These are phyloP conservation scores for Neurospora sp. DNA, from an alignment of 495 filamentous ascomycete genomes.

Conservation along the genomic window DNA sequence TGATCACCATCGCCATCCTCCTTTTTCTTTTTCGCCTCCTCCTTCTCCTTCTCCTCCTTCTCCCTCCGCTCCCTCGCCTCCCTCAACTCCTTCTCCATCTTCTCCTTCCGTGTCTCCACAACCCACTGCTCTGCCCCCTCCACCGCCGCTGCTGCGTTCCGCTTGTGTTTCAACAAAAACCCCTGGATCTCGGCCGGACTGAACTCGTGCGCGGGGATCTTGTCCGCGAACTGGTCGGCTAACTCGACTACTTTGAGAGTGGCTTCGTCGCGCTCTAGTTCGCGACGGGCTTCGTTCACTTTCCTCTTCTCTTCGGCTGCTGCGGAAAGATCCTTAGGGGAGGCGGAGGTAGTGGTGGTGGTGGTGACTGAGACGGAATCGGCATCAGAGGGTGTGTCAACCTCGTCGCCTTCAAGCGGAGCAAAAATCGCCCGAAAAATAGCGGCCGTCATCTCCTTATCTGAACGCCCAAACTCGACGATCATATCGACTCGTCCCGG, in stretches of 20 bases:
- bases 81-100: conserved; percentile 43
- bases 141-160: conserved; percentile 49
- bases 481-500: conserved; percentile 71
- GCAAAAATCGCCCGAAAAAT: conserved; percentile 42
- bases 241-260: conserved; percentile 21
- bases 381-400: conserved; percentile 2
- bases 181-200: conserved; percentile 73
- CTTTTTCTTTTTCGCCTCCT: conserved; percentile 21
- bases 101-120: conserved; percentile 44
- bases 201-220: conserved; percentile 52
- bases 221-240: no score
- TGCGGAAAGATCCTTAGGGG: no score
- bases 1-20: not conserved
- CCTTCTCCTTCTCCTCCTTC: conserved; percentile 24
- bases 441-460: conserved; percentile 30
- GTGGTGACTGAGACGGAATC: conserved; percentile 1
- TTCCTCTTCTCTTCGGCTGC: conserved; percentile 22
- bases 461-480: conserved; percentile 51
- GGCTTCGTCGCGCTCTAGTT: conserved; percentile 22
- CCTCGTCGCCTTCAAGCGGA: conserved; percentile 31
- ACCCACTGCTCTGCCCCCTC: conserved; percentile 49
- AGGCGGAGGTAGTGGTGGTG: no score
- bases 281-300: conserved; percentile 17
- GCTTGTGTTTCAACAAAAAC: conserved; percentile 59
- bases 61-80: conserved; percentile 35